Evolutionary conservation across 176 grass and related monocot genomes (phyloP).

Genomic region (Microstegium vimineum): DNA sequence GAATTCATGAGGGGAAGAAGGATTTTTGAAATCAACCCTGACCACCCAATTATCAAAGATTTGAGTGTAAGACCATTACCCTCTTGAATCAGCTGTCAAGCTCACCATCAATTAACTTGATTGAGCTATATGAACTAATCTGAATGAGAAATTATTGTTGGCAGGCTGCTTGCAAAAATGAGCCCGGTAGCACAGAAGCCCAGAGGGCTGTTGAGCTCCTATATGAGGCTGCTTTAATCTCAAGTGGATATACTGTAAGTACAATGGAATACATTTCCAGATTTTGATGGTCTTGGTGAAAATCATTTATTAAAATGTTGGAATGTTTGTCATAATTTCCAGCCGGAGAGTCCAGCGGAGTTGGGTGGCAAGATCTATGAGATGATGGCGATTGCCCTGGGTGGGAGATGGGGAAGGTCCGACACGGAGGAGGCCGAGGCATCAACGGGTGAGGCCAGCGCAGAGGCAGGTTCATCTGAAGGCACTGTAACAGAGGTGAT

Average conservation of each 20-base stretch:
- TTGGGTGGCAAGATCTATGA: constrained; percentile 96
- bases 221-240: constrained; percentile 94
- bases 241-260: constrained; percentile 96
- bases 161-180: constrained; percentile 93
- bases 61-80: constrained; percentile 65
- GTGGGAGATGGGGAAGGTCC: constrained; percentile 85
- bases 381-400: constrained; percentile 92
- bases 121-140: neutral
- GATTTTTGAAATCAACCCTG: constrained; percentile 86
- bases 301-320: neutral
- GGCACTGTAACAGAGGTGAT: constrained; percentile 46
- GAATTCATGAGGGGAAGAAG: constrained; percentile 96
- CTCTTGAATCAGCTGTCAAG: neutral
- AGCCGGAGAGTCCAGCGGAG: constrained; percentile 83
- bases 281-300: neutral
- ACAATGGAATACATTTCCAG: neutral
- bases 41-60: constrained; percentile 88
- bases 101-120: neutral
- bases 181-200: constrained; percentile 77
- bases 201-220: constrained; percentile 77
- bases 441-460: neutral
- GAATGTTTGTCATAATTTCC: constrained; percentile 2
- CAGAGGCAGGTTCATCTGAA: constrained; percentile 1
- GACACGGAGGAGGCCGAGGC: constrained; percentile 29
- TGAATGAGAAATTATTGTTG: constrained; percentile 1